These are phyloP conservation scores for Globisporangium rhizosaccharum DNA, from an alignment of 352 stramenopile genomes.

Conservation along the genomic window DNA sequence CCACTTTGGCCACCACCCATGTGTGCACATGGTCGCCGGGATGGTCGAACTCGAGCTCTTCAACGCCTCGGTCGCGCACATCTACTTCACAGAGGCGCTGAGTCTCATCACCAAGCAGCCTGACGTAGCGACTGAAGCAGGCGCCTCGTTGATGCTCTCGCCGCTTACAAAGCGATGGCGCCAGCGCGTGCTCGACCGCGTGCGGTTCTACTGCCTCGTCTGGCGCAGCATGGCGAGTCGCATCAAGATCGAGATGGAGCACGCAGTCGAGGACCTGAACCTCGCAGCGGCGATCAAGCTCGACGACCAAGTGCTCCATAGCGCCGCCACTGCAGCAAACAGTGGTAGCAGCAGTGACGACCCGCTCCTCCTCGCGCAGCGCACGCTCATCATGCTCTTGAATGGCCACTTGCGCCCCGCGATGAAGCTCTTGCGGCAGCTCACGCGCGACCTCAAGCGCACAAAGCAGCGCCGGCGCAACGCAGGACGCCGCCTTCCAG, in stretches of 20 bases:
- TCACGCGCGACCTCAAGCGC: constrained; percentile 15
- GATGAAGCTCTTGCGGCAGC: constrained; percentile 37
- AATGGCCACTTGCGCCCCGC: constrained; percentile 49
- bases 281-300: constrained; percentile 28
- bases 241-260: constrained; percentile 43
- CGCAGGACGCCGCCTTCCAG: not conserved
- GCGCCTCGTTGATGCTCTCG: constrained; percentile 1
- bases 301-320: constrained; percentile 8
- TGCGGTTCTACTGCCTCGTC: constrained; percentile 50
- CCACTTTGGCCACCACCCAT: constrained; percentile 22
- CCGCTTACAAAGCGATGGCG: constrained; percentile 27
- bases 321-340: not conserved
- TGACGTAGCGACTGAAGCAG: not conserved
- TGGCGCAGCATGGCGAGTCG: constrained; percentile 39
- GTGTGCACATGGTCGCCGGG: constrained; percentile 42
- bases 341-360: constrained; percentile 9
- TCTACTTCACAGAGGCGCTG: constrained; percentile 42
- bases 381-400: constrained; percentile 45
- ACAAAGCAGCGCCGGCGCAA: not conserved
- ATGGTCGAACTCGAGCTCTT: constrained; percentile 48
- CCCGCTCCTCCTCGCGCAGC: constrained; percentile 34
- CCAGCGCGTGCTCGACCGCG: constrained; percentile 25
- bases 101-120: constrained; percentile 18
- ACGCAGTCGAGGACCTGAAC: constrained; percentile 51
- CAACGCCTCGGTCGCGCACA: constrained; percentile 26